Base-by-base conservation (phyloP, 768 basidiomycete genomes). In the Auriculariales sp. region DNA sequence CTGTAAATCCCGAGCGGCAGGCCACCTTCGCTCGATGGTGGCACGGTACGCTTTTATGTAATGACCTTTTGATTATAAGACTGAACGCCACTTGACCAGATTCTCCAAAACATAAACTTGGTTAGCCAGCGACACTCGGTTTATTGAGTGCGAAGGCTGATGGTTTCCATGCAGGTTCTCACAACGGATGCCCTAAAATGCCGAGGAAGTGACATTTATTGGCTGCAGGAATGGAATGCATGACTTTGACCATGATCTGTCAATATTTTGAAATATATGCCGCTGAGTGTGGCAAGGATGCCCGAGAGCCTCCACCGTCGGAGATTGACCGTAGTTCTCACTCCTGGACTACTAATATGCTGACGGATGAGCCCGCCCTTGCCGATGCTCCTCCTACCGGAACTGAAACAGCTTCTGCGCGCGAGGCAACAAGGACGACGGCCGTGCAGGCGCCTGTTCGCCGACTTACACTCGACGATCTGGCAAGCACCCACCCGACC, bases 51-150 rank as follows among this genome's bases (percentile, higher is more conserved):
- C 55, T 54, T 15, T 17, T 32, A 22, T 54, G 53, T 30, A 52
- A 52, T 24, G 54, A 55, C 19, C 17, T 55, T 45, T 48, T 45
- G 9, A 48, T 49, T 22, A 25, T 36, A 22, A 48, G 48, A 39
- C 51, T 52, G 7, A 54, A 52, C 27, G 29, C 39, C 6, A 49
- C 50, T 49, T 52, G 55, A 15, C 44, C 32, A 33, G 56, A 44
- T 25, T 44, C 22, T 44, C 39, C 39, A 15, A 12, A 19, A 11
- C 39, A 25, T 44, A 25, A 12, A n/a, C 39, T 44, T 7, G 39
- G 39, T 44, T 7, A 11, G 39, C 15, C 17, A 6, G 17, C 7
- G 39, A 10, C 22, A 5, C 19, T 4, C 9, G 22, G 12, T 19
- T 10, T 7, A 24, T 24, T 44, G 19, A 7, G 22, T 7, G 15